Base-by-base conservation (phyloP, 164 flowering plant genomes). In the Liriodendron chinense region DNA sequence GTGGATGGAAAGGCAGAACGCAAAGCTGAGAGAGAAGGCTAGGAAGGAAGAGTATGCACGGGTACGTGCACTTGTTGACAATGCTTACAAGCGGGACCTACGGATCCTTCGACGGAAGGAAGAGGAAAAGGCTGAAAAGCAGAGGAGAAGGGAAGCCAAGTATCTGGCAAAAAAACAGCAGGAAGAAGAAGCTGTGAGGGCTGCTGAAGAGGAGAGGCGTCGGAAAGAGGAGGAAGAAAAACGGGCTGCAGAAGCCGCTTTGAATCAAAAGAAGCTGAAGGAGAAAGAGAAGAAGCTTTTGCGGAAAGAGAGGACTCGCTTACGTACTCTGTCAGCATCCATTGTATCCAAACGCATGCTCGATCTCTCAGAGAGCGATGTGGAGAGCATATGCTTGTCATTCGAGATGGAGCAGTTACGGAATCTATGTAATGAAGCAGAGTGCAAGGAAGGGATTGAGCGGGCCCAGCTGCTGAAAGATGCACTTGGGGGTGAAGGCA, bases 1-100 rank as follows among this genome's bases (percentile, higher is more conserved):
- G 77, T 94, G 98, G 98, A 93, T 94, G 98, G 98, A 94, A 80
- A 89, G 97, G 80, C 98, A 94, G 83, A 94, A 94, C 82, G 90
- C 94, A 8, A 94, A 94, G 75, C 92, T 91, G 47, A 63, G 91
- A 18, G 98, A 93, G 78, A 93, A 89, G 81, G 94, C 98, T 8
- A 89, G 96, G 82, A 94, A 93, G 84, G 97, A 93, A 81, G 98
- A 94, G 65, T 82, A 85, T 83, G 86, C 85, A 9, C 85, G 98
- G 20, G 70, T 94, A 43, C 93, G 98, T 18, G 7, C 88, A 25
- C 97, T 94, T 72, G 92, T 94, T 69, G 98, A 94, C 83, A 92
- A 86, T 87, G 95, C 98, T 0, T 93, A 93, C 72, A 94, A 80
- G 83, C 83, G 87, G 85, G 98, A 94, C 76, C 98, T 96, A 13